A percentile compares a stretch with the other conserved stretches of the same genome.
Evolutionary conservation across 2,329 filamentous ascomycete species (phyloP).

Genomic region (Triangularia setosa): DNA sequence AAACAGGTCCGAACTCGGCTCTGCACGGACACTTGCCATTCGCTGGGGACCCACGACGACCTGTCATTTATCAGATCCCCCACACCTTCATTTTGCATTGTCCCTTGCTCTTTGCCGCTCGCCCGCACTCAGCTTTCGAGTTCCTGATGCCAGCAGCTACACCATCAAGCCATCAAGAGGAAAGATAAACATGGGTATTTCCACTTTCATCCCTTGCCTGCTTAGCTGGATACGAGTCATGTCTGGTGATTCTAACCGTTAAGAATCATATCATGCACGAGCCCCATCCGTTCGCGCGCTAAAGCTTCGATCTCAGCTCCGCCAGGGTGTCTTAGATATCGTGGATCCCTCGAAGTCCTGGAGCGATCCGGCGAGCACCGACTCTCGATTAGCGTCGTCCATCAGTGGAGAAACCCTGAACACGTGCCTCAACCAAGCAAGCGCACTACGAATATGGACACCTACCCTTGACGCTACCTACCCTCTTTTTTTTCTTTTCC

Average conservation of each 20-base stretch:
- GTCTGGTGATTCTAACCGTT: neutral
- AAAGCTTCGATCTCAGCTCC: neutral
- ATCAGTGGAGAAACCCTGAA: neutral
- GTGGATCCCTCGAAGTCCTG: neutral
- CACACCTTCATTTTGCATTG: neutral
- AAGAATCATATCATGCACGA: neutral
- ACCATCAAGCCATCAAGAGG: too few species aligned
- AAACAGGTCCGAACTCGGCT: neutral
- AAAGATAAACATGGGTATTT: neutral
- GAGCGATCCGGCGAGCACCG: neutral
- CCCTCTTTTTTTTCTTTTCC: too few species aligned
- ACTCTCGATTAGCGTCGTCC: neutral
- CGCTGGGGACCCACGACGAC: neutral
- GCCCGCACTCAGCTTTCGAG: too few species aligned
- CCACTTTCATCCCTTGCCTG: neutral
- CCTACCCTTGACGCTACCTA: too few species aligned
- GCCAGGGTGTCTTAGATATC: neutral
- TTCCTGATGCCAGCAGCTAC: neutral
- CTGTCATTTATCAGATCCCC: neutral
- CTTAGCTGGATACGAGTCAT: neutral
- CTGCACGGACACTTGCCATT: neutral
- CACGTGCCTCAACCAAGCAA: neutral
- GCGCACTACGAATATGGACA: too few species aligned
- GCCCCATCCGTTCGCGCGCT: neutral
- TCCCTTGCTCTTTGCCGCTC: too few species aligned